Conservation (phyloP, 106 monocot genomes). For the Allium sativum region DNA sequence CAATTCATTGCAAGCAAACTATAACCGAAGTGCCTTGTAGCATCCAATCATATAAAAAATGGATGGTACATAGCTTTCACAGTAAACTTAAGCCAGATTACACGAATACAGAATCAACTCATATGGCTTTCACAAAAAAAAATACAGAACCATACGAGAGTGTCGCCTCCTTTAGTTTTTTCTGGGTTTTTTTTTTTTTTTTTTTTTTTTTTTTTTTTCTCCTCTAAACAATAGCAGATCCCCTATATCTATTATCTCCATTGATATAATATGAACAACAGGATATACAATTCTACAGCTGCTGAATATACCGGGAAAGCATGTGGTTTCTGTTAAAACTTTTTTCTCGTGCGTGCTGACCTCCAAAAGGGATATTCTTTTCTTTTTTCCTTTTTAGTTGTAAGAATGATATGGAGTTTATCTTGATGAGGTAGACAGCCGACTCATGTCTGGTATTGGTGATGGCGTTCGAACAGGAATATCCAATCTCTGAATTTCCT, state of each 20-base stretch:
- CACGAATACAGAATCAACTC: neutral
- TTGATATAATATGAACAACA: neutral
- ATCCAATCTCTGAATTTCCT: slow-evolving; percentile 3
- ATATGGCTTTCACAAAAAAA: slow-evolving; percentile 2
- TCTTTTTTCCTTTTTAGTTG: neutral
- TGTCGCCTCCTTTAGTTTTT: neutral
- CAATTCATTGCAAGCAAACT: no score
- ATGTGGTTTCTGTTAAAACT: neutral
- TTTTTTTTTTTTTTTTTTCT: neutral
- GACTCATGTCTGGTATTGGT: neutral
- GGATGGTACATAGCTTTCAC: no score
- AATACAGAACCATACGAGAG: neutral
- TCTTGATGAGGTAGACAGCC: slow-evolving; percentile 3
- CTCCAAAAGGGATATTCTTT: neutral
- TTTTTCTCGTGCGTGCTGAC: neutral
- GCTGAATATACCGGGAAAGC: neutral
- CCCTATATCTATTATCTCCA: neutral
- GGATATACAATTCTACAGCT: slow-evolving; percentile 1
- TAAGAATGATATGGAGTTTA: neutral
- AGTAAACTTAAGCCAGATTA: no score
- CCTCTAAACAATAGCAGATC: slow-evolving; percentile 1
- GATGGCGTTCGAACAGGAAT: neutral
- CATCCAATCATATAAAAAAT: no score
- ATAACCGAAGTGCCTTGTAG: no score
- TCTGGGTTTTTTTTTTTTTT: neutral